Percentiles rank a stretch among this genome's conserved stretches.
Conservation (phyloP, 2,329 filamentous ascomycete genomes). For the Diaporthe sp. region DNA sequence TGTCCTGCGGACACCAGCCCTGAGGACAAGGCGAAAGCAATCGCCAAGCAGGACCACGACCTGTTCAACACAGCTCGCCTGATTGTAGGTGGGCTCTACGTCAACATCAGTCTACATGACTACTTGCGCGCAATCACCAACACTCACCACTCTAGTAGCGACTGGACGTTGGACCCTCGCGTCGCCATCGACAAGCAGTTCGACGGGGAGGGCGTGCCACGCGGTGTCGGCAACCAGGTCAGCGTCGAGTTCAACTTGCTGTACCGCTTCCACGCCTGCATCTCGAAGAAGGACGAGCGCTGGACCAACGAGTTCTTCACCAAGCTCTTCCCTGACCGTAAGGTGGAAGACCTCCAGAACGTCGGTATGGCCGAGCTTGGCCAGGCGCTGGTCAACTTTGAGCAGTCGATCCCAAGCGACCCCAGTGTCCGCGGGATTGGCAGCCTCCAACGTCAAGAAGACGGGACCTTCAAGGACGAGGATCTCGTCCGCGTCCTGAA, state of each 20-base stretch:
- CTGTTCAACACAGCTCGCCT: slow-evolving; percentile 70
- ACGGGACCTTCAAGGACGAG: slow-evolving; percentile 69
- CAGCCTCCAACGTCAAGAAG: slow-evolving; percentile 59
- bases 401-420: slow-evolving; percentile 56
- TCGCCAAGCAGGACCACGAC: slow-evolving; percentile 58
- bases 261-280: slow-evolving; percentile 75
- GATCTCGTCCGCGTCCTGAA: slow-evolving; percentile 70
- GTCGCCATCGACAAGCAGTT: slow-evolving; percentile 54
- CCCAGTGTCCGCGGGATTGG: slow-evolving; percentile 64
- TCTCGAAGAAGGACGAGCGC: slow-evolving; percentile 71
- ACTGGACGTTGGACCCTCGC: slow-evolving; percentile 75
- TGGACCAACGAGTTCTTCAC: slow-evolving; percentile 72
- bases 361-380: slow-evolving; percentile 32
- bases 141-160: slow-evolving; percentile 60
- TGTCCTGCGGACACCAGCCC: slow-evolving; percentile 1
- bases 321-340: slow-evolving; percentile 45
- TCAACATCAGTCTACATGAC: slow-evolving; percentile 70
- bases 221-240: slow-evolving; percentile 76
- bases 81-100: slow-evolving; percentile 67
- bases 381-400: slow-evolving; percentile 52
- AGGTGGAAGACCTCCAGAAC: slow-evolving; percentile 24
- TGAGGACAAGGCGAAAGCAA: slow-evolving; percentile 47
- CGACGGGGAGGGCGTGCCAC: slow-evolving; percentile 60
- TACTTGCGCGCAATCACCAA: slow-evolving; percentile 74
- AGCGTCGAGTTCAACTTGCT: slow-evolving; percentile 78